Percentiles rank a stretch among this genome's conserved stretches.
Evolutionary conservation across 139 green algal species (phyloP).

Genomic region (Volvox reticuliferus): DNA sequence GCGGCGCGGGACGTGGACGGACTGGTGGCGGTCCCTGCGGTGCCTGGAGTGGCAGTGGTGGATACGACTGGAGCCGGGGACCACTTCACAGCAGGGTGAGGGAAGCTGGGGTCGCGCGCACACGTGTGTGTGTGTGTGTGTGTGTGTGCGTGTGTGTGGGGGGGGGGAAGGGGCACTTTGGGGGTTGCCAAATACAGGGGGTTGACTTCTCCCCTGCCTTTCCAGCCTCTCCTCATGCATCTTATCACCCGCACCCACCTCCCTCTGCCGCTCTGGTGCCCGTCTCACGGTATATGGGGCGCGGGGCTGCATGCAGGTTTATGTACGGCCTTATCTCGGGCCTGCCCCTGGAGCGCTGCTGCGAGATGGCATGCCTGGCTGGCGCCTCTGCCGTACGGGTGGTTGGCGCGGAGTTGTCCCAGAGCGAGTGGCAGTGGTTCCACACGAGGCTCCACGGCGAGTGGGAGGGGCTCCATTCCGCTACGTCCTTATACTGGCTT

Average conservation of each 20-base stretch:
- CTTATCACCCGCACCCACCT: too few relatives aligned
- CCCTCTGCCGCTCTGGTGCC: too few relatives aligned
- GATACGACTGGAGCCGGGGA: slow-evolving; percentile 82
- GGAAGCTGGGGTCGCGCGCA: not conserved
- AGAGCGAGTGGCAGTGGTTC: slow-evolving; percentile 69
- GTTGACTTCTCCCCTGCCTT: too few relatives aligned
- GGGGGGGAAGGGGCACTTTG: not conserved
- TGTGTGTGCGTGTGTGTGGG: not conserved
- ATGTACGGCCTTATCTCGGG: slow-evolving; percentile 69
- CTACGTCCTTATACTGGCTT: too few relatives aligned
- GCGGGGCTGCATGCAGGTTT: slow-evolving; percentile 53
- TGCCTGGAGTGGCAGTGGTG: slow-evolving; percentile 60
- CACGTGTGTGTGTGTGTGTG: not conserved
- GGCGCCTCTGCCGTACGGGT: slow-evolving; percentile 75
- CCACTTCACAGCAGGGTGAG: slow-evolving; percentile 71
- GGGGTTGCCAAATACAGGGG: too few relatives aligned
- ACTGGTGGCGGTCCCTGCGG: slow-evolving; percentile 58
- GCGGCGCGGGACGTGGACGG: not conserved
- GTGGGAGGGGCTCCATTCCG: not conserved
- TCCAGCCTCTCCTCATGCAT: too few relatives aligned
- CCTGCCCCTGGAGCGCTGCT: slow-evolving; percentile 59
- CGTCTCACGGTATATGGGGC: not conserved
- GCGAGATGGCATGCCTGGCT: slow-evolving; percentile 72
- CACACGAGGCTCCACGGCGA: slow-evolving; percentile 56
- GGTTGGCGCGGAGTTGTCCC: slow-evolving; percentile 73